Base-by-base conservation (phyloP, 176 grass and related monocot genomes). In the Rhynchospora breviuscula region DNA sequence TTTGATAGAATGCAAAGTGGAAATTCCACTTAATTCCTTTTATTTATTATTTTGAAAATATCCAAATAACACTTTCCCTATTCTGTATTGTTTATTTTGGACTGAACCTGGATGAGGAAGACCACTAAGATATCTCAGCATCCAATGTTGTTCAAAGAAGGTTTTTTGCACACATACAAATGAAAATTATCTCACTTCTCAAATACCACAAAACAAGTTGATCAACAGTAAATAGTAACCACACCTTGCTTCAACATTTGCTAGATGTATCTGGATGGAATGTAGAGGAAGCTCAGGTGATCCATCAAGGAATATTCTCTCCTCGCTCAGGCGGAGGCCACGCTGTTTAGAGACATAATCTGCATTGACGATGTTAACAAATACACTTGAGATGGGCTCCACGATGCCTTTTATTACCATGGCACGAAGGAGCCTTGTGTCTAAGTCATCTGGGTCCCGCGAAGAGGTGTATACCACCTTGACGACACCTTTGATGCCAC, bases 301-400 rank as follows among this genome's bases (percentile, higher is more conserved):
- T 3, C 91, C 93, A 33, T 93, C 91, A 43, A 88, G 49, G 40
- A 87, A 71, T 66, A 90, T 60, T 46, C 93, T 89, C 83, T 93
- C 96, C 71, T 99, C 93, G 0, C 76, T 58, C 10, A 99, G 78
- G 13, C 71, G 85, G 7, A 99, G 66, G 13, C 93, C 96, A 85
- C 91, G 84, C 80, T 93, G 88, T 54, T 88, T 95, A 10, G 96
- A 90, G 0, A 89, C 84, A 48, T 91, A 93, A 57, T 99, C 96
- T 2, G 91, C 92, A 83, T 93, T 99, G 48, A 95, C 93, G 23
- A 99, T 90, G 85, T 99, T 99, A 33, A 99, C 78, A 3, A 87
- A 89, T 9, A 81, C 88, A 12, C 83, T 90, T 6, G 96, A 93
- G 64, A 99, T 87, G 26, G 96, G 93, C 18, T 99, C 96, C 0